These are phyloP conservation scores for Solanum arcanum DNA, from an alignment of 257 asterid species.

Conservation along the genomic window DNA sequence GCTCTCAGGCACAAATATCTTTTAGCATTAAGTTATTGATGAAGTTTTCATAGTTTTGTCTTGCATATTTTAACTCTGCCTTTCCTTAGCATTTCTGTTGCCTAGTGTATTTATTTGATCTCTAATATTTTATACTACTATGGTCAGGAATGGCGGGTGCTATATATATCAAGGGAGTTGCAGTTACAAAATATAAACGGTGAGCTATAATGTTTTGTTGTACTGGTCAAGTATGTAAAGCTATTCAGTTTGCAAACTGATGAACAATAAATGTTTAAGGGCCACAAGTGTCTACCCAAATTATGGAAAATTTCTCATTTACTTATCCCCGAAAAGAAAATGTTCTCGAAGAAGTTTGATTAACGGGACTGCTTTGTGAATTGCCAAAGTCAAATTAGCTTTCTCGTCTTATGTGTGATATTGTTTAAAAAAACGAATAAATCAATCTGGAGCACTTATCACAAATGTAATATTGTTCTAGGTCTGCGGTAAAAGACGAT, in stretches of 20 bases:
- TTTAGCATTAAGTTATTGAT: background rate
- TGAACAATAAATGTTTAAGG: background rate
- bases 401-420: background rate
- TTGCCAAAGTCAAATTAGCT: background rate
- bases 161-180: constrained; percentile 88
- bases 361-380: background rate
- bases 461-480: background rate
- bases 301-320: background rate
- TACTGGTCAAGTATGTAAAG: background rate
- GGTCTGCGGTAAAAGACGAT: constrained; percentile 81
- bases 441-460: background rate
- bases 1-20: background rate
- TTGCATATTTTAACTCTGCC: background rate
- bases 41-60: background rate
- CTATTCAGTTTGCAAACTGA: background rate
- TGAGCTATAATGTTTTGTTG: constrained; percentile 9
- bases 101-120: background rate
- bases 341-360: background rate
- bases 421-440: background rate
- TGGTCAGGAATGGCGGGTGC: constrained; percentile 97
- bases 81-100: background rate
- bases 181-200: constrained; percentile 88
- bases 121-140: background rate
- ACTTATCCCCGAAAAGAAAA: background rate
- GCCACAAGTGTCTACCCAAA: background rate